A percentile compares a stretch with the other conserved stretches of the same genome.
phyloP scores from a whole-genome alignment of 2,329 filamentous ascomycete species.

The Ceratocystiopsis sp. region DNA sequence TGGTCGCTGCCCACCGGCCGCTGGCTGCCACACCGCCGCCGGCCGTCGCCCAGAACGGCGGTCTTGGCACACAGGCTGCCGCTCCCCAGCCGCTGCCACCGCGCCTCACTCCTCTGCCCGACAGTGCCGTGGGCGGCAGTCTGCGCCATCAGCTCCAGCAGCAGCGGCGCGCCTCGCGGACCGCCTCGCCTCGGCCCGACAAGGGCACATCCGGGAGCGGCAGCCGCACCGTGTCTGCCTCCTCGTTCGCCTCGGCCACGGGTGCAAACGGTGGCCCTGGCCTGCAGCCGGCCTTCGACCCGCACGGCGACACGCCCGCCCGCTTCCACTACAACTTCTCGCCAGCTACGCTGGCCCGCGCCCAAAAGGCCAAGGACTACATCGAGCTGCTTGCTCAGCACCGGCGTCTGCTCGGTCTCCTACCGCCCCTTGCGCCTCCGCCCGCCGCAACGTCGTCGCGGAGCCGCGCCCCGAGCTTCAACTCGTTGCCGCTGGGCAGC shows the following conservation, averaged over 20 bases:
- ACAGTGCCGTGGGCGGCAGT: slow-evolving; percentile 37
- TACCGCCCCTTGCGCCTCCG: slow-evolving; percentile 50
- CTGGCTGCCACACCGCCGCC: slow-evolving; percentile 37
- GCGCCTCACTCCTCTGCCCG: slow-evolving; percentile 32
- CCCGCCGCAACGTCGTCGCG: slow-evolving; percentile 11
- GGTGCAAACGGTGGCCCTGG: slow-evolving; percentile 11
- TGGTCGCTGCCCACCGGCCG: slow-evolving; percentile 18
- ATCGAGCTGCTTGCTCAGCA: slow-evolving; percentile 80
- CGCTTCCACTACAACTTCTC: slow-evolving; percentile 53
- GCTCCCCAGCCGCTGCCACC: slow-evolving; percentile 28
- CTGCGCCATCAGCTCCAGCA: slow-evolving; percentile 55
- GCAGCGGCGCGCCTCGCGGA: slow-evolving; percentile 46
- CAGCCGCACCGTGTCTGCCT: no score
- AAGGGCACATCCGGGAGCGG: slow-evolving; percentile 11
- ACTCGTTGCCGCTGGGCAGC: slow-evolving; percentile 21
- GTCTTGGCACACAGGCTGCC: no score
- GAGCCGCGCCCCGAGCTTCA: slow-evolving; percentile 23
- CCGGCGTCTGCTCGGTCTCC: slow-evolving; percentile 56
- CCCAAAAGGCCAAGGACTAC: slow-evolving; percentile 68
- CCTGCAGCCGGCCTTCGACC: slow-evolving; percentile 20
- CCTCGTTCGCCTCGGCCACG: no score
- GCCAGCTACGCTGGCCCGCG: slow-evolving; percentile 60
- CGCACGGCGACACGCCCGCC: slow-evolving; percentile 17
- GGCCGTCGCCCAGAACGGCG: no score
- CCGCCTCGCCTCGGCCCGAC: slow-evolving; percentile 39